A percentile compares a stretch with the other conserved stretches of the same genome.
Conservation (phyloP, 257 asterid species). For the Plectranthus barbatus region DNA sequence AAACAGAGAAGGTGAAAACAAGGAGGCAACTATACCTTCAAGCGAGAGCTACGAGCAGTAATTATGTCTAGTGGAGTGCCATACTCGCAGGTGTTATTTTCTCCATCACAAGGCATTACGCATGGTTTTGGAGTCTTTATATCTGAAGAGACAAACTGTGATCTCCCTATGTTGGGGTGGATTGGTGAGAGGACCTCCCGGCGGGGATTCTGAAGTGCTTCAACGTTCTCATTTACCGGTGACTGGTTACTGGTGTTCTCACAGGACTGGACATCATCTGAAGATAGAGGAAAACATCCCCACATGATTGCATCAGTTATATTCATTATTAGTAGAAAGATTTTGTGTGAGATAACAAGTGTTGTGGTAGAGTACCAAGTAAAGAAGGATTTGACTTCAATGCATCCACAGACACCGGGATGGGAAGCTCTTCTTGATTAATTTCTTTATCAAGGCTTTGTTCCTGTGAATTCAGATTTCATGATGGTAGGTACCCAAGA, state of each 20-base stretch:
- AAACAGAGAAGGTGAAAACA: neutral
- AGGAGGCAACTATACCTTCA: constrained; percentile 47
- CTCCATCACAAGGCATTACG: constrained; percentile 12
- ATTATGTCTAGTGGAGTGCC: constrained; percentile 68
- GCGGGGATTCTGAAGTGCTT: constrained; percentile 23
- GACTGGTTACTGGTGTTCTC: constrained; percentile 5
- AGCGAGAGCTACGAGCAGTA: constrained; percentile 41
- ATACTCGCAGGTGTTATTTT: constrained; percentile 17
- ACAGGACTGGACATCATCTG: constrained; percentile 30
- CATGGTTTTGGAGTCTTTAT: constrained; percentile 37
- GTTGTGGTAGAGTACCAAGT: constrained; percentile 16
- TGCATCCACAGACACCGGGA: constrained; percentile 16
- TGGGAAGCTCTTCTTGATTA: constrained; percentile 18
- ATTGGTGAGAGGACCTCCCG: constrained; percentile 59
- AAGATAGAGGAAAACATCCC: neutral
- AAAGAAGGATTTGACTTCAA: constrained; percentile 10
- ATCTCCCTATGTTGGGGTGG: constrained; percentile 30
- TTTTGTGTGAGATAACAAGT: neutral
- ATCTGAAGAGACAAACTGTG: constrained; percentile 20
- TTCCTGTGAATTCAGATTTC: constrained; percentile 28
- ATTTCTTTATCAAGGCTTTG: constrained; percentile 20
- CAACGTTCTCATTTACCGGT: constrained; percentile 20
- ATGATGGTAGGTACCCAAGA: too few species aligned
- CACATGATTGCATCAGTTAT: neutral
- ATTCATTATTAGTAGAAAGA: neutral